These are phyloP conservation scores for Cladosporium austrohemisphaericum DNA, from an alignment of 2,329 filamentous ascomycete species.

Conservation along the genomic window DNA sequence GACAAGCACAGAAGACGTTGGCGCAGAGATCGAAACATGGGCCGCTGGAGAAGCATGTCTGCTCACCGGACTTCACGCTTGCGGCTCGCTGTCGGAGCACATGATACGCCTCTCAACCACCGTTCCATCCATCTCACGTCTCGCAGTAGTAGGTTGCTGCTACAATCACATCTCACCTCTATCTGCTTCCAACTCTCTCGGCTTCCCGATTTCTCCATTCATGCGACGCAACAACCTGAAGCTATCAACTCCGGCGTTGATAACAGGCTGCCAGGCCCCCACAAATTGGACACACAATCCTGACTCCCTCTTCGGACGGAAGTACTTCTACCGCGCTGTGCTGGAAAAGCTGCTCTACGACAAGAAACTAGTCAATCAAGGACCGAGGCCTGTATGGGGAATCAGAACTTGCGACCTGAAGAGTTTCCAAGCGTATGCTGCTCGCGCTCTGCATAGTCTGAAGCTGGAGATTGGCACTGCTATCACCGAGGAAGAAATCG, in stretches of 20 bases:
- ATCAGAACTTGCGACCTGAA: conserved; percentile 17
- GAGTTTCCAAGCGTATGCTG: conserved; percentile 8
- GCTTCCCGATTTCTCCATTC: conserved; percentile 17
- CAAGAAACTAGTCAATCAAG: conserved; percentile 10
- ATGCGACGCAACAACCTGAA: conserved; percentile 17
- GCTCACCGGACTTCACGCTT: conserved; percentile 18
- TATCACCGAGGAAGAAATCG: conserved; percentile 15
- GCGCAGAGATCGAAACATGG: conserved; percentile 13
- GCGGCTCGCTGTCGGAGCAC: conserved; percentile 17
- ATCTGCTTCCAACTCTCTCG: conserved; percentile 3
- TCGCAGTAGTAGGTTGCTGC: conserved; percentile 18
- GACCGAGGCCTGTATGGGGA: conserved; percentile 16
- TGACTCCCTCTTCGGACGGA: conserved; percentile 14
- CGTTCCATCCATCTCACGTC: conserved; percentile 2
- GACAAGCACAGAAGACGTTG: conserved; percentile 2
- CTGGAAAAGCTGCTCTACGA: conserved; percentile 17
- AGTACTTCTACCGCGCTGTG: conserved; percentile 17
- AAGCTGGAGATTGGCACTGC: conserved; percentile 6
- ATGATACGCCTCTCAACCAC: conserved; percentile 17
- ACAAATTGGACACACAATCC: conserved; percentile 20
- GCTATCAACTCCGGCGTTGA: conserved; percentile 17
- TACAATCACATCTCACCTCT: conserved; percentile 18
- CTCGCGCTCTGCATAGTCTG: conserved; percentile 13
- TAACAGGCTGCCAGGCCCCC: conserved; percentile 19
- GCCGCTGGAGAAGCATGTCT: conserved; percentile 13